Conservation (phyloP, 129 eudicot species). For the Flaveria ramosissima region DNA sequence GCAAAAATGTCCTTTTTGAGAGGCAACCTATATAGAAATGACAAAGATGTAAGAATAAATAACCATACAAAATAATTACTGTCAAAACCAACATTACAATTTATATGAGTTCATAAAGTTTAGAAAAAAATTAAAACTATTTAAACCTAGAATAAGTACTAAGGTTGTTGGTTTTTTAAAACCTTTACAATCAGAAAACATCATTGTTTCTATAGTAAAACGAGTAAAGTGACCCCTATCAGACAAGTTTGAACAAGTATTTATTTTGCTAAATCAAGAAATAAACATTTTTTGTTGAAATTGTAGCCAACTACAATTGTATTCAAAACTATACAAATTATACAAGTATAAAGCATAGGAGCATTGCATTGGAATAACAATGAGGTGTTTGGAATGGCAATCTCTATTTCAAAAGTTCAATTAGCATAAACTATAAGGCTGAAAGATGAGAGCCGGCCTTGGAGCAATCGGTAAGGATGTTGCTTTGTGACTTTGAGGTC, state of each 20-base stretch:
- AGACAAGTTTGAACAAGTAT: not conserved
- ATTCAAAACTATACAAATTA: not conserved
- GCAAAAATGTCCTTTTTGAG: slow-evolving; percentile 81
- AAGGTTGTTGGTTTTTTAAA: not conserved
- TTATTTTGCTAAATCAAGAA: slow-evolving; percentile 4
- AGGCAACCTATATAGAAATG: slow-evolving; percentile 63
- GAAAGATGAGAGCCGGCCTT: too few relatives aligned
- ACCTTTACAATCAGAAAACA: not conserved
- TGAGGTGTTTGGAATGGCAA: too few relatives aligned
- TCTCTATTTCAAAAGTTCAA: not conserved
- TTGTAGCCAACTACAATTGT: not conserved
- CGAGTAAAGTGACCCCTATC: not conserved
- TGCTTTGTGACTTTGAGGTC: too few relatives aligned
- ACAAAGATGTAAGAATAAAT: not conserved
- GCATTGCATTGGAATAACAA: not conserved
- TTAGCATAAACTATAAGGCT: not conserved
- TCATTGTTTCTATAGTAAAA: not conserved
- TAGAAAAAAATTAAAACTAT: not conserved
- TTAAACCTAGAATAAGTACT: not conserved
- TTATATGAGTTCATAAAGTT: not conserved
- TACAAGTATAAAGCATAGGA: slow-evolving; percentile 18
- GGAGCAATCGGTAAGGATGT: too few relatives aligned
- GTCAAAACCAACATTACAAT: slow-evolving; percentile 5
- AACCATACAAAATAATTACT: not conserved
- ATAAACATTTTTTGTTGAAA: not conserved